Conservation (phyloP, 2,329 filamentous ascomycete genomes). For the Cercospora nicotianae region DNA sequence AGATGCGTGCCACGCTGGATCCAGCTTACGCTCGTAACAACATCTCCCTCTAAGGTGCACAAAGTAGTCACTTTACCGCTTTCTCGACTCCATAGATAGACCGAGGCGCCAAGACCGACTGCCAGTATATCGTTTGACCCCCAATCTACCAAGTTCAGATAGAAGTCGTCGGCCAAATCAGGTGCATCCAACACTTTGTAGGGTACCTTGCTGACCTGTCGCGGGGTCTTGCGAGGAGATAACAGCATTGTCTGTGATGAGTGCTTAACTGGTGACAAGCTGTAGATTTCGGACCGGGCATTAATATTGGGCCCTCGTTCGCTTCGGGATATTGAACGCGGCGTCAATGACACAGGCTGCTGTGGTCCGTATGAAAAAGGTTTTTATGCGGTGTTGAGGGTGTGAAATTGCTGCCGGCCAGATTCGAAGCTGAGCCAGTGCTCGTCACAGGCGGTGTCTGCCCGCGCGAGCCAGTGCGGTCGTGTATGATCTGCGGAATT, state of each 20-base stretch:
- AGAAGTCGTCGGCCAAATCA: constrained; percentile 95
- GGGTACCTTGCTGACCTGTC: constrained; percentile 91
- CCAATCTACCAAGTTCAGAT: constrained; percentile 97
- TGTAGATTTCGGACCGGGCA: constrained; percentile 89
- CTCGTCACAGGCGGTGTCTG: constrained; percentile 73
- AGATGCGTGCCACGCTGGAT: constrained; percentile 94
- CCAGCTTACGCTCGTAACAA: constrained; percentile 95
- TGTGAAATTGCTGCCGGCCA: constrained; percentile 71
- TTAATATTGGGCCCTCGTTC: constrained; percentile 87
- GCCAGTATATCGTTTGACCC: constrained; percentile 91
- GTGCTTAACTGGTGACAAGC: constrained; percentile 87
- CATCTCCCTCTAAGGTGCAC: constrained; percentile 88
- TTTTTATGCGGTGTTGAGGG: constrained; percentile 98
- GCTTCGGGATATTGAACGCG: constrained; percentile 62
- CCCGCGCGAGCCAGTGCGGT: constrained; percentile 56
- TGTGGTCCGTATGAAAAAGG: constrained; percentile 77
- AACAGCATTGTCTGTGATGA: constrained; percentile 92
- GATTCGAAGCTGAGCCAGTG: constrained; percentile 62
- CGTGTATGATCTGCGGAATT: constrained; percentile 74
- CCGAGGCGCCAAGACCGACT: constrained; percentile 86
- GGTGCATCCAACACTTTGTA: constrained; percentile 98
- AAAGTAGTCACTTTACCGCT: constrained; percentile 89
- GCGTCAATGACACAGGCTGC: constrained; percentile 80
- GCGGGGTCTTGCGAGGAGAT: constrained; percentile 81
- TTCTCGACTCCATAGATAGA: constrained; percentile 98